phyloP scores from a whole-genome alignment of 768 basidiomycete species.

The Phaeotremella skinneri region DNA sequence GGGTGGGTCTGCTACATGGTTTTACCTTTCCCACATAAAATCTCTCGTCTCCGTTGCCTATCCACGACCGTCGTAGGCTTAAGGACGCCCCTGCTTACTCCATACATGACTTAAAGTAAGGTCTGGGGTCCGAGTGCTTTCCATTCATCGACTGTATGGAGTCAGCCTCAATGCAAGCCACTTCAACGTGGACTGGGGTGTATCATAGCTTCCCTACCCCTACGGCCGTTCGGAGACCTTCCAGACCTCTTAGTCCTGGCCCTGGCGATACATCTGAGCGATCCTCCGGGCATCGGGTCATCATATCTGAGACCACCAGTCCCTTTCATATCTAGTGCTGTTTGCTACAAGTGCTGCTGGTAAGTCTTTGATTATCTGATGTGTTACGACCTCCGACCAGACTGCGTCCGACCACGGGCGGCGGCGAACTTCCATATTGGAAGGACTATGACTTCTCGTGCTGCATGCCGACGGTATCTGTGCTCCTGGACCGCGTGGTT shows the following conservation, averaged over 20 bases:
- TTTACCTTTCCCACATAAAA: constrained; percentile 1
- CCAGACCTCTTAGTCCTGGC: background rate
- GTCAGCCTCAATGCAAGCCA: background rate
- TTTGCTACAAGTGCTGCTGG: background rate
- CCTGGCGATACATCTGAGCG: background rate
- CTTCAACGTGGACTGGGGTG: background rate
- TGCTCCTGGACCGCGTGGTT: background rate
- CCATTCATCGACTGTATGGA: background rate
- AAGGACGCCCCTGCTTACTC: background rate
- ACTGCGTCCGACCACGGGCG: background rate
- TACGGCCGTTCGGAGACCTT: background rate
- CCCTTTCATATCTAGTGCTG: background rate
- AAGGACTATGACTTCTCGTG: background rate
- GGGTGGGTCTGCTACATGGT: background rate
- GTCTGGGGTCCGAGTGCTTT: background rate
- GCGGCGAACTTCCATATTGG: background rate
- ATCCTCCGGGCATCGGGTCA: background rate
- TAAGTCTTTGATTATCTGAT: background rate
- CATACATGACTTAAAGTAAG: background rate
- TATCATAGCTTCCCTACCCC: background rate
- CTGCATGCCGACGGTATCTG: background rate
- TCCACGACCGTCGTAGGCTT: background rate
- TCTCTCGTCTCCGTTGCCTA: background rate
- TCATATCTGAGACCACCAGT: background rate
- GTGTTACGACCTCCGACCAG: background rate